These are phyloP conservation scores for Lanmaoa pseudosensibilis DNA, from an alignment of 768 basidiomycete genomes.

Conservation along the genomic window DNA sequence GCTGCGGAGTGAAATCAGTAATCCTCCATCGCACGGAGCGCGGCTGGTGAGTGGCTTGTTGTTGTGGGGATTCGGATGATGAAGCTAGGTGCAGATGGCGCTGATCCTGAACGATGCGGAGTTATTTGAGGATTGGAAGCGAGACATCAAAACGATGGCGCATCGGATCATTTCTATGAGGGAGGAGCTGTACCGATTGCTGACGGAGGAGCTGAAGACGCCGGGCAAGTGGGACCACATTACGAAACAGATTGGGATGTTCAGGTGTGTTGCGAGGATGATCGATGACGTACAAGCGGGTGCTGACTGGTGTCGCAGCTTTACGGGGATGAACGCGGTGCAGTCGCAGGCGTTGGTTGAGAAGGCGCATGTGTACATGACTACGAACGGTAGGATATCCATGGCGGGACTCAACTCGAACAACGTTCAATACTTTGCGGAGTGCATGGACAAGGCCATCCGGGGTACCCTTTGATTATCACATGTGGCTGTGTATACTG, in stretches of 20 bases:
- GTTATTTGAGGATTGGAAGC: constrained; percentile 87
- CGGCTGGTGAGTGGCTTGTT: constrained; percentile 59
- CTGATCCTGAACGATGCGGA: constrained; percentile 74
- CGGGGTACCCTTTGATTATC: constrained; percentile 42
- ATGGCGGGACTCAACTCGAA: constrained; percentile 88
- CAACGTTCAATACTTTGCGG: constrained; percentile 79
- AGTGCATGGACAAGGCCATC: constrained; percentile 65
- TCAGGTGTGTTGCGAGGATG: constrained; percentile 58
- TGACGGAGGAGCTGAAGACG: constrained; percentile 74
- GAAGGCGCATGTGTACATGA: constrained; percentile 82
- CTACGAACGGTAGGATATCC: constrained; percentile 84
- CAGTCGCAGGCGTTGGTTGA: constrained; percentile 71
- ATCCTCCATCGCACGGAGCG: constrained; percentile 90
- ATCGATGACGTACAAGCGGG: neutral
- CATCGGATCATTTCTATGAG: constrained; percentile 84
- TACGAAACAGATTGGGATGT: constrained; percentile 95
- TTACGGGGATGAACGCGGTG: constrained; percentile 71
- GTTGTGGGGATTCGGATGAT: neutral
- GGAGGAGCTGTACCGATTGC: constrained; percentile 65
- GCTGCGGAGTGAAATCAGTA: constrained; percentile 93
- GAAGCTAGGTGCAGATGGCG: constrained; percentile 50
- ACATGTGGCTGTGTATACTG: constrained; percentile 19
- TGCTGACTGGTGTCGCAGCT: constrained; percentile 46
- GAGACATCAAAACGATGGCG: constrained; percentile 85
- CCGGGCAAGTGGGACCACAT: constrained; percentile 98